Evolutionary conservation across 202 grass and related monocot species (phyloP), one percentile per base, ranked within the genome.

Genomic region (Setaria viridis): DNA sequence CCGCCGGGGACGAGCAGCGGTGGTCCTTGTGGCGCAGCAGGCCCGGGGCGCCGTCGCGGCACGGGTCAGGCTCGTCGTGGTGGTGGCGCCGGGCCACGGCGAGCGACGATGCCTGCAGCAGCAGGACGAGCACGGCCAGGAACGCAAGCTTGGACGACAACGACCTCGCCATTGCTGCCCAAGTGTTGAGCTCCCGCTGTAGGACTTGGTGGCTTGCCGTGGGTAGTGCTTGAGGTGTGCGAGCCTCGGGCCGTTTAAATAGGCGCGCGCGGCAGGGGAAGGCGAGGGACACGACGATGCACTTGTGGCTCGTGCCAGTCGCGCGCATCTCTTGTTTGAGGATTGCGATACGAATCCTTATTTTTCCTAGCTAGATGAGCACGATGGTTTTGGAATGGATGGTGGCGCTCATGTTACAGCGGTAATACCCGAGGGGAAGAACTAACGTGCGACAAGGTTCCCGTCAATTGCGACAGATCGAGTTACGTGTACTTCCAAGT

Each of bases 301-400:
- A 57, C 53, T 56, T 56, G 53, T 25, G 25, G 25, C 25, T 25
- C 25, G 25, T 14, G 17, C 21, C 76, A 79, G 64, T 42, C 49
- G n/a, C 5, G 43, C 20, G 65, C 13, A 1, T 58, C 54, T n/a
- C 37, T 73, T 75, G 50, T 37, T 62, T 56, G 47, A 25, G 51
- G 58, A 43, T 9, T 57, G 85, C 37, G 78, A 58, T 47, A 68
- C 39, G 33, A 34, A 77, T 82, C 32, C 58, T 2, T 6, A 41
- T 6, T 30, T 77, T 72, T 64, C 25, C 5, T 15, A 25, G 25
- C 25, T 62, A 21, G 17, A 63, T 39, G 41, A 35, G 7, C 33
- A 51, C 32, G 55, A 76, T n/a, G 21, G n/a, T 58, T 76, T 76
- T 87, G 85, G 85, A 87, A 49, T 67, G 29, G 21, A 48, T 49